These are phyloP conservation scores for Ophiostoma populinum DNA, from an alignment of 2,329 filamentous ascomycete genomes.

Conservation along the genomic window DNA sequence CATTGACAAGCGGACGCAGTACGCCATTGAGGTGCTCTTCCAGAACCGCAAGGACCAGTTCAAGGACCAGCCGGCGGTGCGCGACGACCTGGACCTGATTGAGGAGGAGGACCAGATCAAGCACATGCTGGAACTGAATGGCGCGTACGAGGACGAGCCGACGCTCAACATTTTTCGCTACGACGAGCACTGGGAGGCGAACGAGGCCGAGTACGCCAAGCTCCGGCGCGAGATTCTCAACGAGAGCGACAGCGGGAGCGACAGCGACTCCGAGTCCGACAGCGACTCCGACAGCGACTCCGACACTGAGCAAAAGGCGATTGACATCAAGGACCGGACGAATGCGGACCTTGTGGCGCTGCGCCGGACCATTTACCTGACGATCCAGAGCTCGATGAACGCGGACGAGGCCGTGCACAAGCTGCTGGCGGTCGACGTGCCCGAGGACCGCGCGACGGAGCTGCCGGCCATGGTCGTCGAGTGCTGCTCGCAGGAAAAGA, in stretches of 20 bases:
- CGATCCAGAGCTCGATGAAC: slow-evolving; percentile 89
- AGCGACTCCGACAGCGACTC: slow-evolving; percentile 21
- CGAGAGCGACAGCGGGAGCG: slow-evolving; percentile 63
- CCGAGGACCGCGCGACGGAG: slow-evolving; percentile 71
- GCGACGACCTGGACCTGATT: slow-evolving; percentile 83
- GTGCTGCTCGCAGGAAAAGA: slow-evolving; percentile 89
- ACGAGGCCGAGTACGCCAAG: slow-evolving; percentile 78
- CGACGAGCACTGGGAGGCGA: slow-evolving; percentile 74
- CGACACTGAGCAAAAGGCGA: slow-evolving; percentile 56
- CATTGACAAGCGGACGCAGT: slow-evolving; percentile 96
- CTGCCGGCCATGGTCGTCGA: slow-evolving; percentile 94
- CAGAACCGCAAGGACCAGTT: slow-evolving; percentile 93
- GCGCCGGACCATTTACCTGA: slow-evolving; percentile 87
- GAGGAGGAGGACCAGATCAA: slow-evolving; percentile 98
- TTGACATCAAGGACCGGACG: slow-evolving; percentile 96
- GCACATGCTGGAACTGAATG: slow-evolving; percentile 66
- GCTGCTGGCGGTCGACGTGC: slow-evolving; percentile 83
- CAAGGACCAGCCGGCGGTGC: slow-evolving; percentile 82
- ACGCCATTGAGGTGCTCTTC: slow-evolving; percentile 97
- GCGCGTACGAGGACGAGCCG: slow-evolving; percentile 71
- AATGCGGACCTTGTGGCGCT: slow-evolving; percentile 92
- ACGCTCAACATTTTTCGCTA: slow-evolving; percentile 90
- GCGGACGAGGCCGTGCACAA: slow-evolving; percentile 97
- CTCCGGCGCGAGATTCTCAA: slow-evolving; percentile 88
- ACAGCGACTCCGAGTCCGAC: slow-evolving; percentile 23